Conservation (phyloP, 768 basidiomycete species). For the Podaxis pistillaris region DNA sequence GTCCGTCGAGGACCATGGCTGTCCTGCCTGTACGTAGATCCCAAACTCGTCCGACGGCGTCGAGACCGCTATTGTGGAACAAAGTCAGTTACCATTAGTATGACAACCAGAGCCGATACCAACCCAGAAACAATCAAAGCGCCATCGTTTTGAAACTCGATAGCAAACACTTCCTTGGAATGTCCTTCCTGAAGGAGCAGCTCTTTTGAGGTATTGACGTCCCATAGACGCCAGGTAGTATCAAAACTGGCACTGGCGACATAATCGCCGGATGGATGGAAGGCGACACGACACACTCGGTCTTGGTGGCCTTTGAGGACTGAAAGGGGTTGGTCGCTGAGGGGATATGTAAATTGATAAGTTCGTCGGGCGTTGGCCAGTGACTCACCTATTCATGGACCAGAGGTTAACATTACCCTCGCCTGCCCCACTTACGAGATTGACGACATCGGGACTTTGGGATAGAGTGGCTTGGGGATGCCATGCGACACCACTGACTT, state of each 20-base stretch:
- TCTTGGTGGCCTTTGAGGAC: constrained; percentile 86
- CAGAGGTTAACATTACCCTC: constrained; percentile 86
- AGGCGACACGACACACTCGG: constrained; percentile 90
- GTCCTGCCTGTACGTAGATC: constrained; percentile 93
- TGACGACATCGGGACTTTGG: constrained; percentile 61
- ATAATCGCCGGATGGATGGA: constrained; percentile 94
- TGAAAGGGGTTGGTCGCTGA: constrained; percentile 82
- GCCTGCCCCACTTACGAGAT: constrained; percentile 88
- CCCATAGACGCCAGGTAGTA: constrained; percentile 97
- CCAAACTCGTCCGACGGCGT: constrained; percentile 97
- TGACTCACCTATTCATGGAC: constrained; percentile 75
- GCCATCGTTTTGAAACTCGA: constrained; percentile 97
- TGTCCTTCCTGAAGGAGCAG: constrained; percentile 94
- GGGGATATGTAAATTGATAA: constrained; percentile 11
- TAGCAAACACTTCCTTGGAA: constrained; percentile 91
- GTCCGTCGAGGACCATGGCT: constrained; percentile 97
- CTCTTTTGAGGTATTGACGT: constrained; percentile 78
- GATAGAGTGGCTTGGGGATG: constrained; percentile 89
- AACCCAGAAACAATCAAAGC: constrained; percentile 92
- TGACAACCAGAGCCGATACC: constrained; percentile 22
- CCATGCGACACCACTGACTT: constrained; percentile 96
- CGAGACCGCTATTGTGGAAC: constrained; percentile 67
- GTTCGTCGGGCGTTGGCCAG: background rate
- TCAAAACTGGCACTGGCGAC: constrained; percentile 96
- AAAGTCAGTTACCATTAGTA: background rate